Percentiles rank a stretch among this genome's conserved stretches.
phyloP scores from a whole-genome alignment of 2,329 filamentous ascomycete genomes.

The Penicillium thymicola region DNA sequence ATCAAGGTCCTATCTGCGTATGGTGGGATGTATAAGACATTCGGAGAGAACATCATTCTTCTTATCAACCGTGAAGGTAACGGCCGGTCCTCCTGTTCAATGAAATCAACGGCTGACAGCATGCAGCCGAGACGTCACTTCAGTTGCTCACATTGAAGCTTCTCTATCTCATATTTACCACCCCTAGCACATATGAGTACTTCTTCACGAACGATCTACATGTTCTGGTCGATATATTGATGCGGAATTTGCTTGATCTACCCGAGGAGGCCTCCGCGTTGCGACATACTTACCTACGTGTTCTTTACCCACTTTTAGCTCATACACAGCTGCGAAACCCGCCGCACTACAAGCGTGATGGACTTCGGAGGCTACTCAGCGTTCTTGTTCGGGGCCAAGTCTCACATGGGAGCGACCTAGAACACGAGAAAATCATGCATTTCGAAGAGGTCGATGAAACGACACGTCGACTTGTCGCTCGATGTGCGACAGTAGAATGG shows the following conservation, averaged over 20 bases:
- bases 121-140: slow-evolving; percentile 73
- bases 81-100: background rate
- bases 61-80: slow-evolving; percentile 83
- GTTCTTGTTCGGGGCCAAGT: slow-evolving; percentile 71
- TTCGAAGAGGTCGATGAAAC: slow-evolving; percentile 52
- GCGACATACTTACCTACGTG: slow-evolving; percentile 90
- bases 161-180: slow-evolving; percentile 92
- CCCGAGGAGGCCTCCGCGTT: slow-evolving; percentile 72
- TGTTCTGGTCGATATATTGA: slow-evolving; percentile 90
- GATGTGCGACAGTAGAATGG: slow-evolving; percentile 49
- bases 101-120: slow-evolving; percentile 11
- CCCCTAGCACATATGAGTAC: slow-evolving; percentile 87
- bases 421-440: slow-evolving; percentile 46
- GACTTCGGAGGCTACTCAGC: slow-evolving; percentile 71
- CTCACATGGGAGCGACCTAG: slow-evolving; percentile 50
- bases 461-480: slow-evolving; percentile 46
- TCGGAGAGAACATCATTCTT: slow-evolving; percentile 95
- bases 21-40: slow-evolving; percentile 81
- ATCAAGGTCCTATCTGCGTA: slow-evolving; percentile 84
- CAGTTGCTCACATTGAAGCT: slow-evolving; percentile 96
- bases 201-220: slow-evolving; percentile 98
- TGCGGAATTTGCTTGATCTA: slow-evolving; percentile 92
- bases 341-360: slow-evolving; percentile 86
- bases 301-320: slow-evolving; percentile 82
- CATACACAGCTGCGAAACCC: slow-evolving; percentile 86